Base-by-base conservation (phyloP, 257 asterid species). In the Oldenlandia corymbosa region DNA sequence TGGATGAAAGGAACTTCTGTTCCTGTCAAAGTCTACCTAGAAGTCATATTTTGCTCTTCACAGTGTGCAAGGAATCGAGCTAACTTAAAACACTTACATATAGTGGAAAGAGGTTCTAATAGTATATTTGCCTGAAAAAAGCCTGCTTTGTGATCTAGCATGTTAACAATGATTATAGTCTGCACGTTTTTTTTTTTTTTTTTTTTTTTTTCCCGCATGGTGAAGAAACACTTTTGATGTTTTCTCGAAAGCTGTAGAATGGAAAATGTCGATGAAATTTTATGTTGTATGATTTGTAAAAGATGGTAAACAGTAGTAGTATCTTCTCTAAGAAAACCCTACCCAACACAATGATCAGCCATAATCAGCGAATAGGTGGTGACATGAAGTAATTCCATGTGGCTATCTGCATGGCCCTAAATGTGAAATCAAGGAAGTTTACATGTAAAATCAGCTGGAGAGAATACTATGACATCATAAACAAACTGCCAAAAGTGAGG, bases 261-360 rank as follows among this genome's bases (percentile, higher is more conserved):
- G 18, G 8, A 39, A 24, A 18, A 26, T 3, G 14, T 58, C 34
- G 20, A 41, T 60, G 18, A 45, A 5, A 66, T 37, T 48, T 13
- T 8, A 41, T 27, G 18, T 24, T 30, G 47, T 24, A 37, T 28
- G 13, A 39, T 9, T n/a, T 41, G 27, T 24, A 37, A 60, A n/a
- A 32, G 52, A 41, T 51, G 53, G 64, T 21, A 18, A 36, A 31
- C 39, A 41, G 11, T 31, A 21, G 49, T 47, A 32, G 27, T 21
- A 58, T 36, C 10, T 57, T 31, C 10, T 14, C 30, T 39, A 46
- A 37, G 17, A 16, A 37, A 26, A 52, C 28, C 94, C 73, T 84
- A 89, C 99, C 99, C 99, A 59, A 92, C 85, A 66, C 99, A 92
- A 72, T 92, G 99, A 83, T 92, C 97, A 51, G 97, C 99, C 39